Evolutionary conservation across 2,329 filamentous ascomycete species (phyloP).

Genomic region (Colletotrichum sp.): DNA sequence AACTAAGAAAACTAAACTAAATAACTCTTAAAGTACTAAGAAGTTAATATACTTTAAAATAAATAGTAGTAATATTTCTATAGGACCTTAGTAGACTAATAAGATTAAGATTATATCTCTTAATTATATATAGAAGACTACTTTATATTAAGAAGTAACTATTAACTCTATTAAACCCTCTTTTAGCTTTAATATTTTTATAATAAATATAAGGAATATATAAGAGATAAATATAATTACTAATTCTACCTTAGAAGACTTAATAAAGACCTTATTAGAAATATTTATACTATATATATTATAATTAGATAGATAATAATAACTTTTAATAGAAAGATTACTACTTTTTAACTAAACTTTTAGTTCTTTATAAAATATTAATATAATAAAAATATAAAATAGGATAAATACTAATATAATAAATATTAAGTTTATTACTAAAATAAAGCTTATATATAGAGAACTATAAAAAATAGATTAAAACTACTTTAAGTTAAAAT

Average conservation of each 20-base stretch:
- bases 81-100: accelerated
- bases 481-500: not conserved
- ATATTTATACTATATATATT: not conserved
- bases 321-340: too few relatives aligned
- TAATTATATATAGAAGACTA: not conserved
- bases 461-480: too few relatives aligned
- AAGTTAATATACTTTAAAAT: too few relatives aligned
- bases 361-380: too few relatives aligned
- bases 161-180: too few relatives aligned
- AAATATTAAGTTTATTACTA: not conserved
- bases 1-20: too few relatives aligned
- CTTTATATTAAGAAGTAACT: too few relatives aligned
- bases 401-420: not conserved
- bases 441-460: not conserved
- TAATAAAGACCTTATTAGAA: not conserved
- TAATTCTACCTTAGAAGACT: not conserved
- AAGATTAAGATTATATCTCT: not conserved
- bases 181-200: too few relatives aligned
- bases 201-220: too few relatives aligned
- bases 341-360: accelerated
- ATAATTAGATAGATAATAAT: not conserved
- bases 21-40: too few relatives aligned
- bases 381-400: not conserved
- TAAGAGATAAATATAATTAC: not conserved
- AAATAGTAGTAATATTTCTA: too few relatives aligned